These are phyloP conservation scores for Metarhizium brunneum DNA, from an alignment of 2,329 filamentous ascomycete genomes.

Conservation along the genomic window DNA sequence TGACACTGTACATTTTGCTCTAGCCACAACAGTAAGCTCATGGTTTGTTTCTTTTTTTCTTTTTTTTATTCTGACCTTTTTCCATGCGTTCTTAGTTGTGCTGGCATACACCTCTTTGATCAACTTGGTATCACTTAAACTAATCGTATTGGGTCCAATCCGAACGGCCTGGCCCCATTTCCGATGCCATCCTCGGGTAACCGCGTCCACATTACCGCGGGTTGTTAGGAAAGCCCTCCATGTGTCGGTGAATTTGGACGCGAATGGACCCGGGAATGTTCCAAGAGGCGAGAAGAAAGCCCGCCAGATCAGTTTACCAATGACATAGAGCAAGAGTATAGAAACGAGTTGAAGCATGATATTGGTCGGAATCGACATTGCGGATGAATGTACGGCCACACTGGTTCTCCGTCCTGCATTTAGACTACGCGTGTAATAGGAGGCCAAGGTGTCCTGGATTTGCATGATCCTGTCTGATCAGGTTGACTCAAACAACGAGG, in stretches of 20 bases:
- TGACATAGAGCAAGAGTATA: background rate
- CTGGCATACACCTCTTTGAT: slow-evolving; percentile 11
- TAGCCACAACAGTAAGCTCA: background rate
- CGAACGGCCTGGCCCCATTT: slow-evolving; percentile 11
- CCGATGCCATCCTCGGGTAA: slow-evolving; percentile 7
- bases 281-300: slow-evolving; percentile 9
- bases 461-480: background rate
- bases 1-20: slow-evolving; percentile 12
- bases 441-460: background rate
- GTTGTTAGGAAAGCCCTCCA: slow-evolving; percentile 8
- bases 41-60: background rate
- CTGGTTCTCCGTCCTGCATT: background rate
- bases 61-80: slow-evolving; percentile 4
- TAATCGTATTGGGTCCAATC: slow-evolving; percentile 10
- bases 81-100: slow-evolving; percentile 9
- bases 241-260: slow-evolving; percentile 8
- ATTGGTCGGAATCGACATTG: background rate
- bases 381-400: background rate
- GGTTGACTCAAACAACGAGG: no score
- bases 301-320: background rate
- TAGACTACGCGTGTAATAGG: background rate
- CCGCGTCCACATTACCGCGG: slow-evolving; percentile 6
- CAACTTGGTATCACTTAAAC: slow-evolving; percentile 9
- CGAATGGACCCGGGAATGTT: slow-evolving; percentile 7
- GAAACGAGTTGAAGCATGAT: slow-evolving; percentile 1